Evolutionary conservation across 2,329 filamentous ascomycete species (phyloP).

Genomic region (Fusarium sororula): DNA sequence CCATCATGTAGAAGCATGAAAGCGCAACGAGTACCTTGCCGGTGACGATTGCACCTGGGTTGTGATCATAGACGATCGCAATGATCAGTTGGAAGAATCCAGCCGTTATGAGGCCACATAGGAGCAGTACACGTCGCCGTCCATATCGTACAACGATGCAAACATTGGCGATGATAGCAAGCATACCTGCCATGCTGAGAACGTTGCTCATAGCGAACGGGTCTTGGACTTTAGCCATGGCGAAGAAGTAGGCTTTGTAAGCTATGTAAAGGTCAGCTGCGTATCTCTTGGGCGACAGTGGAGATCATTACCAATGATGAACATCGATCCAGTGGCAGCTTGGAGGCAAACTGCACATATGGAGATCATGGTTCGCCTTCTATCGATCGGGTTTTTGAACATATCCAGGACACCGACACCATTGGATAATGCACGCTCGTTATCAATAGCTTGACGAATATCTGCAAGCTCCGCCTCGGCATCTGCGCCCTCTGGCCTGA

Average conservation of each 20-base stretch:
- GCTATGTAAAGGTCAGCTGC: not conserved
- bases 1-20: slow-evolving; percentile 36
- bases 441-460: slow-evolving; percentile 27
- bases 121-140: slow-evolving; percentile 19
- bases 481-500: slow-evolving; percentile 16
- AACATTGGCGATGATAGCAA: slow-evolving; percentile 33
- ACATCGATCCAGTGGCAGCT: slow-evolving; percentile 36
- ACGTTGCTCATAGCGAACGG: slow-evolving; percentile 39
- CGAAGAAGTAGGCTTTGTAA: slow-evolving; percentile 39
- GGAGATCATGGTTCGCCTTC: slow-evolving; percentile 28
- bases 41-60: slow-evolving; percentile 17
- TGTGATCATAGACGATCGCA: slow-evolving; percentile 27
- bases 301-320: slow-evolving; percentile 30
- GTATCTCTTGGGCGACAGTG: fast-evolving
- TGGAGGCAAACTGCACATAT: slow-evolving; percentile 29
- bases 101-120: slow-evolving; percentile 16
- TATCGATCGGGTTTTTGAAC: slow-evolving; percentile 32
- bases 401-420: slow-evolving; percentile 29
- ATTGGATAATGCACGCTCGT: slow-evolving; percentile 11
- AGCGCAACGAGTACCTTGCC: slow-evolving; percentile 35
- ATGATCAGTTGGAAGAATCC: slow-evolving; percentile 36
- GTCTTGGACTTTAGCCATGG: slow-evolving; percentile 34
- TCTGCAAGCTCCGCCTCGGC: slow-evolving; percentile 24
- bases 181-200: slow-evolving; percentile 33
- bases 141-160: slow-evolving; percentile 35